Base-by-base conservation (phyloP, 1,139 yeast genomes). In the Saccharomyces uvarum region DNA sequence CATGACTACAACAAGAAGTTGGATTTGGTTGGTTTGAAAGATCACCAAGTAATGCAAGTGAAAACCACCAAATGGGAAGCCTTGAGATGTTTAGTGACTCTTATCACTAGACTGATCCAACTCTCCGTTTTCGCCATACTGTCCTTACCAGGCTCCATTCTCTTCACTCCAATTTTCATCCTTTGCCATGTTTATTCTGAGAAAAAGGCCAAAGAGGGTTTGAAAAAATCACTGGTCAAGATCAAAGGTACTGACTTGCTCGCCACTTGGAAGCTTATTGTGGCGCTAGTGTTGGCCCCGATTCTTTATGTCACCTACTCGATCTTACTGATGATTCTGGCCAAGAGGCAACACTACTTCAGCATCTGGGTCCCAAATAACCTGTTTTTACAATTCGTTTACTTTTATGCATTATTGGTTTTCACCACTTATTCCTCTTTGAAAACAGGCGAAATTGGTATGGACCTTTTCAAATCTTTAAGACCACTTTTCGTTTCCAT, bases 231-330 rank as follows among this genome's bases (percentile, higher is more conserved):
- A 0, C 73, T 81, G 2, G 95, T 86, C 1, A 86, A 86, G 66
- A 78, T 86, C 54, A 82, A 80, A 59, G 93, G 88, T 13, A 81
- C 77, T 53, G 95, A 86, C 68, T 88, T 86, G 48, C 73, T 84
- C 33, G 90, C 88, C 0, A 82, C 88, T 2, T 84, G 95, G 95
- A 86, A 86, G 64, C 81, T 86, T 33, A 73, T 86, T 54, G 81
- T 85, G 55, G 83, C 88, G 14, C 73, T 85, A 68, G 82, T 81
- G 2, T 73, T 83, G 59, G 89, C 91, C 0, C 95, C 95, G 0
- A 63, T 83, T 2, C 74, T 85, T 31, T 86, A 86, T 67, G 76
- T 80, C 51, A 75, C 82, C 49, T 84, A 86, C 64, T 87, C 91
- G 1, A 61, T 80, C 1, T 57, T 79, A 8, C 83, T 86, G 13